Base-by-base conservation (phyloP, 257 asterid genomes). In the Jacaranda copaia region DNA sequence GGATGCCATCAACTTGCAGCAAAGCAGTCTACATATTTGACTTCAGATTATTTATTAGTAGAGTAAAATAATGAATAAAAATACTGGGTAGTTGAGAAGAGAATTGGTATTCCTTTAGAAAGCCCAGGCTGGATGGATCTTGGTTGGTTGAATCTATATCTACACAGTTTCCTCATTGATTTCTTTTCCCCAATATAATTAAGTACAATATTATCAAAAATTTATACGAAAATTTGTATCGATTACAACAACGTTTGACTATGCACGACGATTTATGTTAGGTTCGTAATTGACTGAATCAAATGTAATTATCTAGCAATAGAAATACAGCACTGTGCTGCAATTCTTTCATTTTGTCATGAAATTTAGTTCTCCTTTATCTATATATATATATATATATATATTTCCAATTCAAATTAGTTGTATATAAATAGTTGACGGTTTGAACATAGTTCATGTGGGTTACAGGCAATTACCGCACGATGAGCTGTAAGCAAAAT, bases 1-100 rank as follows among this genome's bases (percentile, higher is more conserved):
- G 51, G 62, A 49, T 10, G 46, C 78, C 78, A 78, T 72, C 82
- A 84, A 84, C 72, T 81, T 76, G 86, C 81, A 80, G 74, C 69
- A 51, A 75, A 16, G 59, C 76, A 59, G 79, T 72, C 80, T 52
- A 80, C 43, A 76, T 51, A 70, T 87, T 90, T 88, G 96, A 88
- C 96, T 79, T 87, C 43, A 39, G 9, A 59, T 45, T 76, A 75
- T 75, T 25, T 48, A 61, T 43, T 69, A 19, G 48, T 39, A 48
- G 72, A 67, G 7, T 73, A 59, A 61, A 80, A 60, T 48, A 46
- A 70, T 81, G 73, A n/a, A 65, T 38, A 32, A 20, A 58, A 18
- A 57, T 66, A 77, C 69, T 58, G 87, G 81, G 86, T 78, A 63
- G 88, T 84, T 84, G 88, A 71, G 82, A 73, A 19, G 73, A 67